These are phyloP conservation scores for Xylaria telfairii DNA, from an alignment of 495 filamentous ascomycete species.

Conservation along the genomic window DNA sequence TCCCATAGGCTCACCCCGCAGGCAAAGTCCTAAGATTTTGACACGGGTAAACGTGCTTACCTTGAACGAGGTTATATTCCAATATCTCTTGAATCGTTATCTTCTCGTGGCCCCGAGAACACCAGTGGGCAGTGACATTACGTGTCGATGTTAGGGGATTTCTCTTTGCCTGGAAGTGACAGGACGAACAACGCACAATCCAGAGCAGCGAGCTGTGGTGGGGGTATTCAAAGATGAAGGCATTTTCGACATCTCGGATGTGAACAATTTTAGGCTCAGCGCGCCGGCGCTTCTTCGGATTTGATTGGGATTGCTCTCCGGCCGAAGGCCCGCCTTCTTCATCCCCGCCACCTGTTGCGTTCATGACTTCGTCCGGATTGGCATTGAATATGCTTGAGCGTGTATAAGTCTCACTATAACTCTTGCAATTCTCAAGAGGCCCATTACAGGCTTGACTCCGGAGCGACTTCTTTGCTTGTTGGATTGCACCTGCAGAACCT, in stretches of 20 bases:
- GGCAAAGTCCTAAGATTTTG: not conserved
- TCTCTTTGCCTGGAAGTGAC: not conserved
- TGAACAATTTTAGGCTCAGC: not conserved
- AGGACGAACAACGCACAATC: not conserved
- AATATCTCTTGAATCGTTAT: not conserved
- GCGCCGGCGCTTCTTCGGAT: not conserved
- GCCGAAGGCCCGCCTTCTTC: not conserved
- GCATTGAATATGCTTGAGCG: not conserved
- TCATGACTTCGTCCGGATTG: not conserved
- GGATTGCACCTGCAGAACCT: not conserved
- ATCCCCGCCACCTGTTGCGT: not conserved
- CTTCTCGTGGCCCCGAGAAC: not conserved
- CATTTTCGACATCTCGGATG: not conserved
- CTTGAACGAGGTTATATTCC: constrained; percentile 1
- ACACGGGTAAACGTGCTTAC: not conserved
- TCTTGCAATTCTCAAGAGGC: not conserved
- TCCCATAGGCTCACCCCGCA: not conserved
- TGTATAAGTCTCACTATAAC: too few relatives aligned
- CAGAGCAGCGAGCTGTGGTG: not conserved
- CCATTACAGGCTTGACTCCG: not conserved
- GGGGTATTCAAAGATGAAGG: constrained; percentile 1
- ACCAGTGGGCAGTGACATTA: not conserved
- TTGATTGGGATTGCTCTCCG: not conserved
- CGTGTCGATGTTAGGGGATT: not conserved
- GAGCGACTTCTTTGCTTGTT: not conserved